A percentile compares a stretch with the other conserved stretches of the same genome.
These are phyloP conservation scores for Amylocarpus encephaloides DNA, from an alignment of 2,329 filamentous ascomycete species.

Conservation along the genomic window DNA sequence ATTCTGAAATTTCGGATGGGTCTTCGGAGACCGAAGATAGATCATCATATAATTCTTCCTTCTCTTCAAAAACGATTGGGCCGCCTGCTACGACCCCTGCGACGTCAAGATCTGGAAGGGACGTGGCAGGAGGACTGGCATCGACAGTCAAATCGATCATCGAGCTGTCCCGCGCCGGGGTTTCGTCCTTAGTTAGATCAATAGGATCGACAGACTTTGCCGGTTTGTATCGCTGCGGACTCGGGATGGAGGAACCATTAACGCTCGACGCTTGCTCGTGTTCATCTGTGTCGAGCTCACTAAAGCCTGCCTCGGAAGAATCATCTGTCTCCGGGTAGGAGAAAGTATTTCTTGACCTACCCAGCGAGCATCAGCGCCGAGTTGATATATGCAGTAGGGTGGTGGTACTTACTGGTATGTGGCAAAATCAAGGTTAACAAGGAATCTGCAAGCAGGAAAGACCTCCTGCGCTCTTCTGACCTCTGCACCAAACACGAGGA, in stretches of 20 bases:
- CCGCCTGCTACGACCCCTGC: constrained; percentile 7
- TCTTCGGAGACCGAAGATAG: constrained; percentile 15
- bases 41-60: constrained; percentile 9
- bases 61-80: constrained; percentile 15
- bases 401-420: constrained; percentile 25
- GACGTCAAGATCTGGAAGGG: constrained; percentile 2
- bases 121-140: constrained; percentile 1
- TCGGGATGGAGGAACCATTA: constrained; percentile 24
- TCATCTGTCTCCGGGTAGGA: constrained; percentile 19
- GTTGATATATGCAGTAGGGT: constrained; percentile 1
- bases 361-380: not conserved
- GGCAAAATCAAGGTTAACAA: constrained; percentile 20
- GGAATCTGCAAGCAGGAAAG: constrained; percentile 30
- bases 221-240: constrained; percentile 13
- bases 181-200: constrained; percentile 30
- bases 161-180: constrained; percentile 6
- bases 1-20: not conserved
- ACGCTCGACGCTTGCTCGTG: constrained; percentile 21
- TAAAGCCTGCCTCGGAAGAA: constrained; percentile 24
- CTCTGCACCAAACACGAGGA: constrained; percentile 42
- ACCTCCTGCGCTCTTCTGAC: constrained; percentile 42
- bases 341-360: constrained; percentile 19
- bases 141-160: constrained; percentile 10
- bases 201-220: constrained; percentile 21
- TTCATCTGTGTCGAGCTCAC: constrained; percentile 21